Conservation (phyloP, 345 rosid species). For the Hibiscus syriacus region DNA sequence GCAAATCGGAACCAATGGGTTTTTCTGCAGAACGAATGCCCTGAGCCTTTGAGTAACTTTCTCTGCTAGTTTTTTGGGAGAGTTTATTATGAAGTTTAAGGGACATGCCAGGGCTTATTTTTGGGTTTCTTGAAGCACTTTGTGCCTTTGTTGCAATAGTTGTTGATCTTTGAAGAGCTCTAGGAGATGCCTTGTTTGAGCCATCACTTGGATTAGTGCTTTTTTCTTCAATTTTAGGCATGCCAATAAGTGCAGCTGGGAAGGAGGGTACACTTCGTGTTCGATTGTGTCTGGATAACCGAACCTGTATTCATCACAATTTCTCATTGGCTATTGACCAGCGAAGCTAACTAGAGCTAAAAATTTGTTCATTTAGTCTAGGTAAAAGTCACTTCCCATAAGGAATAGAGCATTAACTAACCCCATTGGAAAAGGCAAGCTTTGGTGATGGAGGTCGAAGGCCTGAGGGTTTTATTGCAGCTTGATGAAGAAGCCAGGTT, state of each 20-base stretch:
- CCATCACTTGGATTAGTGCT: slow-evolving; percentile 24
- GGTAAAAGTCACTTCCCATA: not conserved
- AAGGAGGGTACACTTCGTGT: not conserved
- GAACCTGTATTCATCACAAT: slow-evolving; percentile 37
- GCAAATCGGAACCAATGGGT: not conserved
- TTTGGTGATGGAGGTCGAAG: slow-evolving; percentile 91
- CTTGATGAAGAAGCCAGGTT: slow-evolving; percentile 23
- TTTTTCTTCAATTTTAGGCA: slow-evolving; percentile 30
- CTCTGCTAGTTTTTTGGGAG: slow-evolving; percentile 32
- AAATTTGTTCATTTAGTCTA: not conserved
- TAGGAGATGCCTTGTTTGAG: slow-evolving; percentile 26
- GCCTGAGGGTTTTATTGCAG: slow-evolving; percentile 57
- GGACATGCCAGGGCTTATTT: slow-evolving; percentile 26
- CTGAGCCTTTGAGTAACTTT: slow-evolving; percentile 23
- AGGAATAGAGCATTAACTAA: slow-evolving; percentile 27
- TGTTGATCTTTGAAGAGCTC: not conserved
- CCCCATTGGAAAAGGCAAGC: slow-evolving; percentile 91
- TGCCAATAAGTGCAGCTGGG: no score
- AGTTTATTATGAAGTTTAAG: slow-evolving; percentile 30
- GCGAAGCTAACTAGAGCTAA: no score
- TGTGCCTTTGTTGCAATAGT: slow-evolving; percentile 28
- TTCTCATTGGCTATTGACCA: slow-evolving; percentile 1
- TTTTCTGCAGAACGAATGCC: slow-evolving; percentile 15
- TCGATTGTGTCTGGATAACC: slow-evolving; percentile 4
- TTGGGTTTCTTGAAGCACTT: slow-evolving; percentile 33